Evolutionary conservation across 2,329 filamentous ascomycete species (phyloP).

Genomic region (Exophiala sp.): DNA sequence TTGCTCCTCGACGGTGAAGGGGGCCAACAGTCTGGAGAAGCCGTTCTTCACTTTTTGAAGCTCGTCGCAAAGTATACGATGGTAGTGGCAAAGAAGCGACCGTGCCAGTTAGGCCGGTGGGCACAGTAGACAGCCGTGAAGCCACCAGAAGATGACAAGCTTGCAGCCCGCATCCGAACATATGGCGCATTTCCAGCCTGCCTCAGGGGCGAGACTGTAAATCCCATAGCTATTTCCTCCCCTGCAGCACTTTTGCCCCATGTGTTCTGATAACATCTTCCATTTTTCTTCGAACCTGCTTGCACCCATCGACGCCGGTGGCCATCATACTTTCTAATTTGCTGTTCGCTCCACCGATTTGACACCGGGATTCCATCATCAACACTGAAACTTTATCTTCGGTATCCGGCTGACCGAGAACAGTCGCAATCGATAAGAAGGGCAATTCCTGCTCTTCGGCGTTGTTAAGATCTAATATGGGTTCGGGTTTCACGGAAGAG

Average conservation of each 20-base stretch:
- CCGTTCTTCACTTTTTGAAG: no score
- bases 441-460: constrained; percentile 67
- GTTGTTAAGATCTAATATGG: constrained; percentile 40
- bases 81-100: no score
- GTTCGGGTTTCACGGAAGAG: constrained; percentile 31
- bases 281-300: constrained; percentile 72
- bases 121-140: no score
- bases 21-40: no score
- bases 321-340: constrained; percentile 88
- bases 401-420: constrained; percentile 59
- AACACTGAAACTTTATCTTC: constrained; percentile 64
- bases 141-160: no score
- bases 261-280: constrained; percentile 60
- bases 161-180: no score
- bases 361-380: constrained; percentile 82
- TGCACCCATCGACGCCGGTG: constrained; percentile 86
- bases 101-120: no score
- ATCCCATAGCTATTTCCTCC: constrained; percentile 11
- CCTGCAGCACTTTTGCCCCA: constrained; percentile 25
- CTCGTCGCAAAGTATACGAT: no score
- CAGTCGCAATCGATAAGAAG: constrained; percentile 76
- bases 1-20: no score
- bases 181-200: no score
- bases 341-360: constrained; percentile 49
- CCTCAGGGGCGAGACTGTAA: no score